A percentile compares a stretch with the other conserved stretches of the same genome.
Conservation (phyloP, 257 asterid genomes). For the Solanum gracilifrons region DNA sequence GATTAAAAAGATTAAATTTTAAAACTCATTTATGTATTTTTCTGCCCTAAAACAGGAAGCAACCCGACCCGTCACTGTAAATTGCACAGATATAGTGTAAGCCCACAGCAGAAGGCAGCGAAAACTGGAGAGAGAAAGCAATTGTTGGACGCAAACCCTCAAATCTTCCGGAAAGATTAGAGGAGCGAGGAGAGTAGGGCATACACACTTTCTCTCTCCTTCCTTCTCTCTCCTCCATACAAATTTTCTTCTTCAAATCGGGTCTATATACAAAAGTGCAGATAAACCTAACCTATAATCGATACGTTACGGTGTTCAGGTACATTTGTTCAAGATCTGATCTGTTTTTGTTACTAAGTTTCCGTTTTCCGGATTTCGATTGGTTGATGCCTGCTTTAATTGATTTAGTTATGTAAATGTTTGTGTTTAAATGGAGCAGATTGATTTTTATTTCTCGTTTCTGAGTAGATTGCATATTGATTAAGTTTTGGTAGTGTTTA, state of each 20-base stretch:
- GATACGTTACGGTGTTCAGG: neutral
- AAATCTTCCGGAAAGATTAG: neutral
- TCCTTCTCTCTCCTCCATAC: neutral
- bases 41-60: no score
- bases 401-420: neutral
- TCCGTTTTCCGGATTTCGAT: neutral
- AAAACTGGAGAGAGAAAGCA: neutral
- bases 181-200: neutral
- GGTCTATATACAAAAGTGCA: neutral
- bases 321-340: neutral
- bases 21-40: no score
- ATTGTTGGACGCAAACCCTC: conserved; percentile 1
- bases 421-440: neutral
- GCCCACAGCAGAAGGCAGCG: neutral
- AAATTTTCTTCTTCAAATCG: neutral
- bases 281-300: neutral
- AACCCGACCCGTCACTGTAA: neutral
- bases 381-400: neutral
- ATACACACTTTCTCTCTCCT: neutral
- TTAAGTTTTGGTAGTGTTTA: neutral
- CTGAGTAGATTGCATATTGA: neutral
- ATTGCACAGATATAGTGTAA: neutral
- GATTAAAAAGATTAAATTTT: neutral
- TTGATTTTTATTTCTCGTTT: no score
- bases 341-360: neutral